These are phyloP conservation scores for Phytophthora agathidicida DNA, from an alignment of 352 stramenopile species.

Conservation along the genomic window DNA sequence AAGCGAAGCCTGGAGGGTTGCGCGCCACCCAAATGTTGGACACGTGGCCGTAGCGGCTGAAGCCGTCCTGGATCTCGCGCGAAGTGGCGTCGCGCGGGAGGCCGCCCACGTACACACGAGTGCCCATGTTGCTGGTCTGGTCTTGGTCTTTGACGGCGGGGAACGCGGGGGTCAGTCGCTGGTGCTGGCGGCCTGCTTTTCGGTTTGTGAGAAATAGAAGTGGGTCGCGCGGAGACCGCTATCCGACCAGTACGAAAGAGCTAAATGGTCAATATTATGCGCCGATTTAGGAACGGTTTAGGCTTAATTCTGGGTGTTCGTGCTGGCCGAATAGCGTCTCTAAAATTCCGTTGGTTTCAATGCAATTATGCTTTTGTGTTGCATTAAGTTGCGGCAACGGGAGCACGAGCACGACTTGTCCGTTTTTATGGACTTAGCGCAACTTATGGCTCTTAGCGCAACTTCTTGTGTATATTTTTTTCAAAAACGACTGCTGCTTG, in stretches of 20 bases:
- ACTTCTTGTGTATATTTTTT: too few relatives aligned
- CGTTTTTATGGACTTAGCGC: too few relatives aligned
- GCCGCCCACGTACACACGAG: slow-evolving; percentile 84
- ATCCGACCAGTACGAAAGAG: slow-evolving; percentile 18
- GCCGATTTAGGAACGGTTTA: too few relatives aligned
- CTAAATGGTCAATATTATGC: too few relatives aligned
- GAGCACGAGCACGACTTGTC: too few relatives aligned
- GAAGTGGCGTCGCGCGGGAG: slow-evolving; percentile 82
- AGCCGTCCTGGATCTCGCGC: slow-evolving; percentile 83
- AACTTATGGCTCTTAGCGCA: too few relatives aligned
- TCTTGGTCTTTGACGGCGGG: slow-evolving; percentile 11
- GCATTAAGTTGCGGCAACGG: too few relatives aligned
- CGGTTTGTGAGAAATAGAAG: slow-evolving; percentile 23
- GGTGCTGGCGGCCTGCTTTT: slow-evolving; percentile 30
- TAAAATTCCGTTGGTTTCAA: slow-evolving; percentile 19
- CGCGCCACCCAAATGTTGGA: slow-evolving; percentile 89
- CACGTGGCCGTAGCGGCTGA: slow-evolving; percentile 85
- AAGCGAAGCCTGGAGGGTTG: slow-evolving; percentile 88
- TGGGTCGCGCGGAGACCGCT: neutral
- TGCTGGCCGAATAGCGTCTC: slow-evolving; percentile 4
- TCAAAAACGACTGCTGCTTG: too few relatives aligned
- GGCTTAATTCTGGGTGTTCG: too few relatives aligned
- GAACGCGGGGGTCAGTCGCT: slow-evolving; percentile 10
- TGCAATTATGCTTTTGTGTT: too few relatives aligned
- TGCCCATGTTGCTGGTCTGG: slow-evolving; percentile 62